Evolutionary conservation across 495 filamentous ascomycete genomes (phyloP), one percentile per base, ranked within the genome.

Genomic region (Lophiotrema nucula): DNA sequence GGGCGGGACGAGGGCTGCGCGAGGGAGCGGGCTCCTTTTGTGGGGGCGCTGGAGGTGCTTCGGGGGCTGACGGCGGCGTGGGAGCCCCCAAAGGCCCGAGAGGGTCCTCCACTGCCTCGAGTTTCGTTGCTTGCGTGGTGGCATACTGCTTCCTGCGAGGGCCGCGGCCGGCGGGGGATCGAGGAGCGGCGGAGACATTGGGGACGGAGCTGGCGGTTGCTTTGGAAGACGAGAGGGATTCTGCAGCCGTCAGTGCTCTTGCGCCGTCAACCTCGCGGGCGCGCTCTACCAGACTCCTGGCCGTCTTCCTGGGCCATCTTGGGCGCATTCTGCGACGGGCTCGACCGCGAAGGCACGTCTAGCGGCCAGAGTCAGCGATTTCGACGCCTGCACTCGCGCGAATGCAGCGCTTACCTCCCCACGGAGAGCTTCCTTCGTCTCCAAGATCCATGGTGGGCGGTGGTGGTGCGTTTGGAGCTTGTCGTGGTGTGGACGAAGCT

Each of bases 81-180:
- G 91, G 75, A 48, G 93, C 90, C 33, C 93, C 95, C 25, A 98
- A 80, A n/a, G 93, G 93, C 25, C 93, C 95, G 46, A 95, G 78
- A 39, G 90, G 86, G 69, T 96, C 89, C 66, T 92, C 90, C 57
- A 95, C 85, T 27, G 90, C 89, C 75, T 97, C 87, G 44, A 97
- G 80, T 39, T 83, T 83, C 35, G 89, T 95, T 28, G 88, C 80
- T 69, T 93, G 90, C 35, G 88, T 86, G n/a, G n/a, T n/a, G 68
- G 83, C 88, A 60, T 90, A 79, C 50, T 89, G 86, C 28, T 80
- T 83, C 22, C 81, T 85, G 64, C 83, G 75, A 22, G 79, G 76
- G 27, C 70, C 75, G 65, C 80, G 77, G 65, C 74, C 74, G 60
- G 72, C 73, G 21, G 61, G 58, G n/a, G 62, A 62, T 43, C 56